phyloP scores from a whole-genome alignment of 495 filamentous ascomycete species.

The Terfezia claveryi region DNA sequence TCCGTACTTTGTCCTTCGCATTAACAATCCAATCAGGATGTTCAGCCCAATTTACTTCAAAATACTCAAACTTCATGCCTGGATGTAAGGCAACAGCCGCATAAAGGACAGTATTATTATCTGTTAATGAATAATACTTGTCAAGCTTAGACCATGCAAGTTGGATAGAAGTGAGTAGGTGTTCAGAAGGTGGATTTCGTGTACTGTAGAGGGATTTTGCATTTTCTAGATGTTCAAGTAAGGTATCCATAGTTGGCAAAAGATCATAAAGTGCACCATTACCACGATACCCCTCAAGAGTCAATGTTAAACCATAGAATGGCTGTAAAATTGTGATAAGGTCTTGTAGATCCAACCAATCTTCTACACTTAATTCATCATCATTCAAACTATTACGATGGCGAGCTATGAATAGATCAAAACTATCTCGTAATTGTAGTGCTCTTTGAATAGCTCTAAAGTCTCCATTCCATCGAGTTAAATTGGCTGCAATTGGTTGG shows the following conservation, averaged over 20 bases:
- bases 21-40: background rate
- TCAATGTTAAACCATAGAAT: background rate
- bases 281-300: background rate
- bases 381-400: background rate
- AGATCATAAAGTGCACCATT: constrained; percentile 1
- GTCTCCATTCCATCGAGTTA: constrained; percentile 7
- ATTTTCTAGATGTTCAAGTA: background rate
- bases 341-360: constrained; percentile 3
- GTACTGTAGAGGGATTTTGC: background rate
- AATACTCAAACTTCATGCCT: constrained; percentile 4
- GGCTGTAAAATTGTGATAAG: constrained; percentile 1
- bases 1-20: background rate
- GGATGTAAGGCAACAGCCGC: constrained; percentile 1
- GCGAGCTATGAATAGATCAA: background rate
- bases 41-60: constrained; percentile 1
- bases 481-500: background rate
- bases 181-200: background rate
- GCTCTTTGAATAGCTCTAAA: constrained; percentile 2
- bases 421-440: constrained; percentile 1
- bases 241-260: background rate
- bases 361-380: background rate
- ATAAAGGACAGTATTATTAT: background rate
- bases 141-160: background rate
- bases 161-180: background rate
- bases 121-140: background rate